phyloP scores from a whole-genome alignment of 352 stramenopile species.

The Peronospora belbahrii region DNA sequence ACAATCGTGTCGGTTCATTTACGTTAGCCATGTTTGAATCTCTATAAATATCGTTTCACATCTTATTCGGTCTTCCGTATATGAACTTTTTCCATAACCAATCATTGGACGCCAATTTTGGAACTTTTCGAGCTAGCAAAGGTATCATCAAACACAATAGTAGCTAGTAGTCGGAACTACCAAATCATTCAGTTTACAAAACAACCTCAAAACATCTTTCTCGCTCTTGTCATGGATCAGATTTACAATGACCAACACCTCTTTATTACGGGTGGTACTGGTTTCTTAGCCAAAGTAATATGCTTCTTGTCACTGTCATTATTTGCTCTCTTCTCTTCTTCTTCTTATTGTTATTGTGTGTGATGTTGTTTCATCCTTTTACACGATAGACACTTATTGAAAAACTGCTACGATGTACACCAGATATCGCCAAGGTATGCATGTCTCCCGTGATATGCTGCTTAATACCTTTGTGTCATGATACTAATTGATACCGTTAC shows the following conservation, averaged over 20 bases:
- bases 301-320: background rate
- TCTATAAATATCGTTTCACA: too few species aligned
- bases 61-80: too few species aligned
- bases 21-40: too few species aligned
- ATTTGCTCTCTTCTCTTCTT: background rate
- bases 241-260: slow-evolving; percentile 53
- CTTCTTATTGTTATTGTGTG: slow-evolving; percentile 7
- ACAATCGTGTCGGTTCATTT: too few species aligned
- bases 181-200: slow-evolving; percentile 10
- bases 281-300: slow-evolving; percentile 77
- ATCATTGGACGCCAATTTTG: too few species aligned
- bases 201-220: background rate
- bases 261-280: slow-evolving; percentile 82
- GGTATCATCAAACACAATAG: too few species aligned
- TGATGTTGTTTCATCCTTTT: background rate
- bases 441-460: background rate
- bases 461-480: too few species aligned
- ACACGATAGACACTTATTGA: slow-evolving; percentile 54
- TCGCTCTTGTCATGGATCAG: slow-evolving; percentile 37
- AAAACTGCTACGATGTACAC: slow-evolving; percentile 66
- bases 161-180: too few species aligned
- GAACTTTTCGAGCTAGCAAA: too few species aligned
- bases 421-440: slow-evolving; percentile 43
- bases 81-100: too few species aligned
- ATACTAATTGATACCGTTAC: too few species aligned